Percentiles rank a stretch among this genome's conserved stretches.
Conservation (phyloP, 768 basidiomycete species). For the Mrakia blollopis region DNA sequence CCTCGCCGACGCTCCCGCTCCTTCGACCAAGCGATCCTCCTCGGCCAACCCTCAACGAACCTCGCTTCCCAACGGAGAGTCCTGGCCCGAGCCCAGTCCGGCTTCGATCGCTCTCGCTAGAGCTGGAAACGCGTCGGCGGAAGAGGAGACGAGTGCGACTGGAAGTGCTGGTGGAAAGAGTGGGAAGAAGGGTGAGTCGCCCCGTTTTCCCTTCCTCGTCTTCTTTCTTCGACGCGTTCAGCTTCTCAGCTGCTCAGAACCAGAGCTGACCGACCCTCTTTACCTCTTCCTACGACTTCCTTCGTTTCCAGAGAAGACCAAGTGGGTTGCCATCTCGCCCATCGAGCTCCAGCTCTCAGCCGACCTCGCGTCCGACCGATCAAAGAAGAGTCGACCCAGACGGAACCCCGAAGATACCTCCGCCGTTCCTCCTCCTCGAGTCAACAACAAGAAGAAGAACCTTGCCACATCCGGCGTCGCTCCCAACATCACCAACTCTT, state of each 20-base stretch:
- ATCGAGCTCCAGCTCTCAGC: slow-evolving; percentile 24
- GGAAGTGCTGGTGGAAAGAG: neutral
- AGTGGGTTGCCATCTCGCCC: slow-evolving; percentile 23
- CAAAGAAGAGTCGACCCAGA: slow-evolving; percentile 6
- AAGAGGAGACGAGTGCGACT: neutral
- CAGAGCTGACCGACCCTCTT: neutral
- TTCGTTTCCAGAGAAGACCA: slow-evolving; percentile 16
- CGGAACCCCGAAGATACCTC: slow-evolving; percentile 13
- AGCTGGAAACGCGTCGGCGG: neutral
- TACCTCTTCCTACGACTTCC: neutral
- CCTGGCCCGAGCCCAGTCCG: too few species aligned
- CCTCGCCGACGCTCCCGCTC: neutral
- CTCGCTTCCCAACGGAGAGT: neutral
- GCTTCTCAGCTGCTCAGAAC: too few species aligned
- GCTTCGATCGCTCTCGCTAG: neutral
- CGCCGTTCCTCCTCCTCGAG: neutral
- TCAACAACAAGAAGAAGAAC: slow-evolving; percentile 12
- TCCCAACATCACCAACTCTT: neutral
- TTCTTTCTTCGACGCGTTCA: neutral
- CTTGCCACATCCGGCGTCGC: neutral
- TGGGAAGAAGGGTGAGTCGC: slow-evolving; percentile 4
- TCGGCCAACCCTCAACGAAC: too few species aligned
- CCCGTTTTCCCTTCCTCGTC: too few species aligned
- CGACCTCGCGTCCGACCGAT: slow-evolving; percentile 22
- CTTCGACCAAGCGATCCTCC: slow-evolving; percentile 15